Conservation (phyloP, 2,329 filamentous ascomycete species). For the Zasmidium angulare region DNA sequence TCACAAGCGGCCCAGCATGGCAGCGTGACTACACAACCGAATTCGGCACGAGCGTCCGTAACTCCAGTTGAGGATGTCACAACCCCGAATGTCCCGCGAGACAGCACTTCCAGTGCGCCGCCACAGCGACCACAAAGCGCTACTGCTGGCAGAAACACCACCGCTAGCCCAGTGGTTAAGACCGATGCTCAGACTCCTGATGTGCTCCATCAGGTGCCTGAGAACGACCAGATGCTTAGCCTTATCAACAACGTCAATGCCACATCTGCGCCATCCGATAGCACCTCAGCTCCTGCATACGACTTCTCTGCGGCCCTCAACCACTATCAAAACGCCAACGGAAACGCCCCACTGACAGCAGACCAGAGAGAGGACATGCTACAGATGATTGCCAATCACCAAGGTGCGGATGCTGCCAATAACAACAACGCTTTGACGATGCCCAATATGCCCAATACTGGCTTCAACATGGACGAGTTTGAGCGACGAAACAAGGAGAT, state of each 20-base stretch:
- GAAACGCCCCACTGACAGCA: slow-evolving; percentile 46
- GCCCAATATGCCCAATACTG: background rate
- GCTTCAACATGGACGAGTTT: background rate
- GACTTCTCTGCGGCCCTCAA: slow-evolving; percentile 49
- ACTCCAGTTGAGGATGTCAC: slow-evolving; percentile 27
- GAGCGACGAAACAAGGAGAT: background rate
- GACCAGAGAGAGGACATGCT: slow-evolving; percentile 51
- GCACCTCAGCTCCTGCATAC: slow-evolving; percentile 38
- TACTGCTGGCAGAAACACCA: slow-evolving; percentile 13
- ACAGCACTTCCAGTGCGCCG: slow-evolving; percentile 18
- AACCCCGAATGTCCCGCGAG: slow-evolving; percentile 15
- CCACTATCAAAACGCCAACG: slow-evolving; percentile 48
- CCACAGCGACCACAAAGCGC: slow-evolving; percentile 15
- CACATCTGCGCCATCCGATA: slow-evolving; percentile 34
- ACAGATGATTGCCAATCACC: slow-evolving; percentile 44
- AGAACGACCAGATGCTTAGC: slow-evolving; percentile 52
- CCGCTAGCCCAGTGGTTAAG: slow-evolving; percentile 39
- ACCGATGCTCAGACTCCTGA: slow-evolving; percentile 41
- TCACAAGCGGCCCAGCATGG: slow-evolving; percentile 30
- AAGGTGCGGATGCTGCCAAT: slow-evolving; percentile 41
- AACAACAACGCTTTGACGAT: slow-evolving; percentile 59
- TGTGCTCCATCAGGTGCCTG: slow-evolving; percentile 35
- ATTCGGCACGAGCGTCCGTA: slow-evolving; percentile 26
- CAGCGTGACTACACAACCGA: slow-evolving; percentile 25
- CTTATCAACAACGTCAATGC: slow-evolving; percentile 50